Evolutionary conservation across 306 rosid genomes (phyloP).

Genomic region (Morella rubra): DNA sequence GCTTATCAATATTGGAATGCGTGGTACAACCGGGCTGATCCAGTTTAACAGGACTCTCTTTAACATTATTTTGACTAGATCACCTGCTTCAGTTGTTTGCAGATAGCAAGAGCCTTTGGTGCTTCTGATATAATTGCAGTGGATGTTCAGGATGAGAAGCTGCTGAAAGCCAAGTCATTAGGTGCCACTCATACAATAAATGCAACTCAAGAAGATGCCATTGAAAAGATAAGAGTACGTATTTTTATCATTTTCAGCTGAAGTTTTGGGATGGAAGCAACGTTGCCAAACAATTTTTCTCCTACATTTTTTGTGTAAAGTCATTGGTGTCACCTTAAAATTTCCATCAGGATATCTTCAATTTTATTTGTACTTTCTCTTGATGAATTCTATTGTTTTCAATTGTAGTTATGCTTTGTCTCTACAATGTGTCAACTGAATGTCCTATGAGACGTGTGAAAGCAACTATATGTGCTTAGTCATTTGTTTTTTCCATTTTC

Average conservation of each 20-base stretch:
- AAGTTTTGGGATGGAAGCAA: neutral
- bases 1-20: slow-evolving; percentile 16
- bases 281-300: neutral
- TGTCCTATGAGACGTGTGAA: neutral
- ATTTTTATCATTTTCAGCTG: slow-evolving; percentile 22
- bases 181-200: slow-evolving; percentile 92
- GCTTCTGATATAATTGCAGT: slow-evolving; percentile 94
- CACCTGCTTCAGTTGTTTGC: slow-evolving; percentile 82
- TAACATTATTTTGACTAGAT: slow-evolving; percentile 25
- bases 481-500: neutral
- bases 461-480: neutral
- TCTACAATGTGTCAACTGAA: neutral
- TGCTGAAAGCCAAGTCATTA: slow-evolving; percentile 72
- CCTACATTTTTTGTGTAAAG: neutral
- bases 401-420: neutral
- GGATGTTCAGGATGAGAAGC: slow-evolving; percentile 83
- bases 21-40: slow-evolving; percentile 11
- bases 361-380: neutral
- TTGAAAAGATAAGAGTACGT: slow-evolving; percentile 70
- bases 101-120: slow-evolving; percentile 98
- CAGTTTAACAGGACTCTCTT: slow-evolving; percentile 14
- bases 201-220: slow-evolving; percentile 72
- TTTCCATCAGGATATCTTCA: neutral
- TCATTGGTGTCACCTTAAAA: neutral
- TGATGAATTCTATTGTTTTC: neutral